These are phyloP conservation scores for Pseudogymnoascus sp. DNA, from an alignment of 2,329 filamentous ascomycete genomes.

Conservation along the genomic window DNA sequence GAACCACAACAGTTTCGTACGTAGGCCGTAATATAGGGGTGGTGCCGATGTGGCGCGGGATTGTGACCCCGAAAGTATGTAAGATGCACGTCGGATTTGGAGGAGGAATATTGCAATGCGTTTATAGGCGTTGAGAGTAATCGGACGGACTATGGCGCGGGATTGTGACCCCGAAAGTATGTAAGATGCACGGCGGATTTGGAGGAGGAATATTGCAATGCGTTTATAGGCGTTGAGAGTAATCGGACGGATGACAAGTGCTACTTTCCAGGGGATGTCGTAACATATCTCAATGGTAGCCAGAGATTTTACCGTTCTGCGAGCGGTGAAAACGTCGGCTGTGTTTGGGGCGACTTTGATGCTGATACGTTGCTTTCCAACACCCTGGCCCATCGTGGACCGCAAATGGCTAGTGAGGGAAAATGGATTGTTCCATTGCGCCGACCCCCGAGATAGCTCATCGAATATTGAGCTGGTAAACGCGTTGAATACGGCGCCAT, in stretches of 20 bases:
- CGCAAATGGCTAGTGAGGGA: constrained; percentile 70
- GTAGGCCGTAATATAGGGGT: constrained; percentile 49
- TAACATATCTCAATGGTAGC: constrained; percentile 59
- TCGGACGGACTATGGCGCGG: constrained; percentile 49
- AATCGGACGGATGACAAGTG: constrained; percentile 63
- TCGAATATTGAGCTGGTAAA: constrained; percentile 67
- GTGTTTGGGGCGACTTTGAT: constrained; percentile 42
- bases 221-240: constrained; percentile 60
- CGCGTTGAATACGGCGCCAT: constrained; percentile 58
- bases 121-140: constrained; percentile 59
- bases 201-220: constrained; percentile 68
- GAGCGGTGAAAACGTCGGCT: constrained; percentile 37
- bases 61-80: constrained; percentile 52
- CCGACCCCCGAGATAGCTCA: constrained; percentile 55
- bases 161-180: constrained; percentile 51
- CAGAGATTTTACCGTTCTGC: constrained; percentile 54
- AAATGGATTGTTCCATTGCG: constrained; percentile 72
- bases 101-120: constrained; percentile 66
- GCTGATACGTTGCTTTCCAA: constrained; percentile 55
- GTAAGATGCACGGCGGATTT: constrained; percentile 63
- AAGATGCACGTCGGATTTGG: constrained; percentile 64
- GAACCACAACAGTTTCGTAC: constrained; percentile 70
- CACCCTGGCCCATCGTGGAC: constrained; percentile 51
- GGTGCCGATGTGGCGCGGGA: constrained; percentile 36
- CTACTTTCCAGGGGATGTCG: constrained; percentile 55